These are phyloP conservation scores for Macrolepiota fuliginosa DNA, from an alignment of 768 basidiomycete species.

Conservation along the genomic window DNA sequence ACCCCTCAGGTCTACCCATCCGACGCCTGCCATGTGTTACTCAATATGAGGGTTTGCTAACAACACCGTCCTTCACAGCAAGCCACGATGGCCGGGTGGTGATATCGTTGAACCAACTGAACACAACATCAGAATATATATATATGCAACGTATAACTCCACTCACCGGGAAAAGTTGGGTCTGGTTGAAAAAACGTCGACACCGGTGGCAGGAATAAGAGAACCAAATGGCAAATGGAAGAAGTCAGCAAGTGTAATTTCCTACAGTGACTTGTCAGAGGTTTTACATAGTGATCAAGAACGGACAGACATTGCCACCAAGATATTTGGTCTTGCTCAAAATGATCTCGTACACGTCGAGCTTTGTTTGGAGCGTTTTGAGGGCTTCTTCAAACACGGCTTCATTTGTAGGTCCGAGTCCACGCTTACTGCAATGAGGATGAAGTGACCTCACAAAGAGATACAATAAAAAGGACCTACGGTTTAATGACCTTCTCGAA, in stretches of 20 bases:
- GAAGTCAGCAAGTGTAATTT: constrained; percentile 44
- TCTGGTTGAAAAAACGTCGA: constrained; percentile 27
- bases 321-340: constrained; percentile 52
- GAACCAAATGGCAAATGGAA: constrained; percentile 41
- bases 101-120: constrained; percentile 25
- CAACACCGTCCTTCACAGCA: constrained; percentile 21
- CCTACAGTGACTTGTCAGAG: constrained; percentile 21
- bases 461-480: constrained; percentile 27
- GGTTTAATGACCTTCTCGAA: constrained; percentile 51
- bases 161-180: constrained; percentile 45
- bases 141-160: background rate
- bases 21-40: background rate
- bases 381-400: constrained; percentile 25
- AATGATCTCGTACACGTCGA: constrained; percentile 53
- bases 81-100: constrained; percentile 21
- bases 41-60: constrained; percentile 5
- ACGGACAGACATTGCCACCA: constrained; percentile 47
- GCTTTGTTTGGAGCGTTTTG: constrained; percentile 30
- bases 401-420: constrained; percentile 18
- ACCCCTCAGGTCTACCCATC: background rate
- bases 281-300: background rate
- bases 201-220: constrained; percentile 22
- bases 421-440: background rate
- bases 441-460: background rate
- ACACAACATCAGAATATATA: background rate